phyloP scores from a whole-genome alignment of 495 filamentous ascomycete species.

The Aspergillus hancockii region DNA sequence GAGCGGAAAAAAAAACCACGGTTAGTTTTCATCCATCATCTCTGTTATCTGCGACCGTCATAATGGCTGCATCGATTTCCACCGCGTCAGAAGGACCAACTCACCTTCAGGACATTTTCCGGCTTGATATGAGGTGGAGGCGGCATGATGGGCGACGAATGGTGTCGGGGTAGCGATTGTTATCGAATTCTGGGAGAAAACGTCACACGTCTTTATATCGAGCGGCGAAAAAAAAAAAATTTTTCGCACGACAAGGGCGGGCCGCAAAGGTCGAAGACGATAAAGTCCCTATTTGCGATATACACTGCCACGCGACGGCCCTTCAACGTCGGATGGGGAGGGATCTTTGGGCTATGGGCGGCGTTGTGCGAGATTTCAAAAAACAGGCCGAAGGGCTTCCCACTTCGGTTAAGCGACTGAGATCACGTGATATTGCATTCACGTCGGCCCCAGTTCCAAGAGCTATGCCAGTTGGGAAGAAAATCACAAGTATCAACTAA shows the following conservation, averaged over 20 bases:
- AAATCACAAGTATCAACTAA: background rate
- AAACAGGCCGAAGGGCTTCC: constrained; percentile 35
- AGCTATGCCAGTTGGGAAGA: background rate
- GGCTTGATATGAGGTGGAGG: constrained; percentile 95
- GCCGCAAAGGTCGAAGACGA: constrained; percentile 28
- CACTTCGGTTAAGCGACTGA: constrained; percentile 46
- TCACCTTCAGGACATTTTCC: constrained; percentile 95
- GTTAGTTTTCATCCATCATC: constrained; percentile 11
- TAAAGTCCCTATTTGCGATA: constrained; percentile 16
- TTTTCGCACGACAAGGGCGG: constrained; percentile 27
- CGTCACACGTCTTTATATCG: constrained; percentile 5
- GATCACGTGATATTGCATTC: constrained; percentile 20
- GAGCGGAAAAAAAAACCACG: constrained; percentile 20
- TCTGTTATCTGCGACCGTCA: constrained; percentile 4
- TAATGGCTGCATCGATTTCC: background rate
- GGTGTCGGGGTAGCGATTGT: constrained; percentile 7
- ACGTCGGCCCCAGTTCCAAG: too few species aligned
- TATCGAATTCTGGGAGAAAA: constrained; percentile 5
- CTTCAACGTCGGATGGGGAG: constrained; percentile 18
- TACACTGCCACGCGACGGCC: constrained; percentile 47
- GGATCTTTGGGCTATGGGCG: constrained; percentile 27
- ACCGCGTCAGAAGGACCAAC: constrained; percentile 21
- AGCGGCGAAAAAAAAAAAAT: constrained; percentile 10
- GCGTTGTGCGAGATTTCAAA: constrained; percentile 47
- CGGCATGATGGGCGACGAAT: constrained; percentile 69